These are phyloP conservation scores for Parastagonospora avenae DNA, from an alignment of 2,329 filamentous ascomycete species.

Conservation along the genomic window DNA sequence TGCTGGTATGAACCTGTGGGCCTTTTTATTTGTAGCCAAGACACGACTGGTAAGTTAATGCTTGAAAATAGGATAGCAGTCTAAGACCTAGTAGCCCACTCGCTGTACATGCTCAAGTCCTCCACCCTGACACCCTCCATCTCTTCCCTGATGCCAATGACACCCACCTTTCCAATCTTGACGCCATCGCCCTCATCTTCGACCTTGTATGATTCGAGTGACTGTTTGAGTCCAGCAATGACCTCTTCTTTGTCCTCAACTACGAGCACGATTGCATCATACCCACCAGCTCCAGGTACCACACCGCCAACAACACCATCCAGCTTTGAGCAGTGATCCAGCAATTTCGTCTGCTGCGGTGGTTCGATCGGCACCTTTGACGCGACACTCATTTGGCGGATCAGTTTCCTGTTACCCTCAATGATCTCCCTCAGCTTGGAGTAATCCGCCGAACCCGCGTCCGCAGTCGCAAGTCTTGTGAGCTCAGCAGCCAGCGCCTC, in stretches of 20 bases:
- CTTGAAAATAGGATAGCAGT: too few species aligned
- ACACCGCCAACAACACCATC: slow-evolving; percentile 88
- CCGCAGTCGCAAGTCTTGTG: slow-evolving; percentile 53
- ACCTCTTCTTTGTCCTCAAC: slow-evolving; percentile 74
- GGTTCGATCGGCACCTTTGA: slow-evolving; percentile 90
- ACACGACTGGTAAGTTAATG: too few species aligned
- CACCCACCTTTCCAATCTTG: slow-evolving; percentile 67
- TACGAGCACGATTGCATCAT: slow-evolving; percentile 84
- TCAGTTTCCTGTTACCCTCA: slow-evolving; percentile 60
- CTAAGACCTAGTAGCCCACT: slow-evolving; percentile 36
- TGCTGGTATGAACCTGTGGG: too few species aligned
- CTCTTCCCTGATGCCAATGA: slow-evolving; percentile 73
- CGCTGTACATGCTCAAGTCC: slow-evolving; percentile 45
- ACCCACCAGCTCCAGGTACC: slow-evolving; percentile 92
- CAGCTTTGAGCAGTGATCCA: slow-evolving; percentile 74
- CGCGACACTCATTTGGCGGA: slow-evolving; percentile 75
- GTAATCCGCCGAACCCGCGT: slow-evolving; percentile 48
- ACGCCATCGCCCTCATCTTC: slow-evolving; percentile 40
- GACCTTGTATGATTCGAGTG: slow-evolving; percentile 69
- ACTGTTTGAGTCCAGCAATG: slow-evolving; percentile 62
- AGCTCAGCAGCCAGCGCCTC: slow-evolving; percentile 71
- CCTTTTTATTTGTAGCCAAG: too few species aligned
- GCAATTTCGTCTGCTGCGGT: slow-evolving; percentile 76
- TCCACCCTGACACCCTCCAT: slow-evolving; percentile 66
- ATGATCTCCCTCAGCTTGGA: slow-evolving; percentile 59